A percentile compares a stretch with the other conserved stretches of the same genome.
Conservation (phyloP, 768 basidiomycete species). For the Kwoniella pini region DNA sequence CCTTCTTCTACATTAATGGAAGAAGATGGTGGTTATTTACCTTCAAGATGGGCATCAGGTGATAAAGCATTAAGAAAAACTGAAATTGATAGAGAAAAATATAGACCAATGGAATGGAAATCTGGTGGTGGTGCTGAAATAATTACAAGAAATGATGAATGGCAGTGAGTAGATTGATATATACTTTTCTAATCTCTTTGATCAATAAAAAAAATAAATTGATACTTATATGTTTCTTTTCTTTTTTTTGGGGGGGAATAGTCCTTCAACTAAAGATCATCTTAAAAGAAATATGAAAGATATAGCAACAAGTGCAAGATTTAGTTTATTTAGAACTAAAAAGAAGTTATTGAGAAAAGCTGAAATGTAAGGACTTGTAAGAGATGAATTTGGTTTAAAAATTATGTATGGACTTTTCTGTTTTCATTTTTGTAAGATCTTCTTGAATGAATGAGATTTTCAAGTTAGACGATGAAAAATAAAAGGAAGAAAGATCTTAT, state of each 20-base stretch:
- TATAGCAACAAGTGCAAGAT: constrained; percentile 46
- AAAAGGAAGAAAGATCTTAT: too few species aligned
- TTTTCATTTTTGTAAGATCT: too few species aligned
- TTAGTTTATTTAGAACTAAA: constrained; percentile 49
- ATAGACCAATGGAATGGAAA: constrained; percentile 53
- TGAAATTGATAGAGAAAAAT: constrained; percentile 50
- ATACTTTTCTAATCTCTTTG: not conserved
- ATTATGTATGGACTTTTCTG: too few species aligned
- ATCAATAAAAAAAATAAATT: too few species aligned
- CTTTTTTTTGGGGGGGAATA: not conserved
- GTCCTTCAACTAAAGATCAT: constrained; percentile 34
- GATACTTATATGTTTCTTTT: too few species aligned
- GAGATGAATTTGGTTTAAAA: too few species aligned
- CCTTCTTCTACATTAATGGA: constrained; percentile 35
- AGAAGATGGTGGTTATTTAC: constrained; percentile 49
- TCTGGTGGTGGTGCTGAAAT: constrained; percentile 29
- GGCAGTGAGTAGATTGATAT: constrained; percentile 45
- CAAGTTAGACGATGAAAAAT: too few species aligned
- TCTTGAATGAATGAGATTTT: too few species aligned
- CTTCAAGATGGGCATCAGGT: constrained; percentile 51
- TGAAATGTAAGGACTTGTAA: constrained; percentile 19
- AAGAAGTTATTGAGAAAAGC: constrained; percentile 52
- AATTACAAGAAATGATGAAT: constrained; percentile 43
- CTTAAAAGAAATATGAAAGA: constrained; percentile 53
- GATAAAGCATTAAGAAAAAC: constrained; percentile 43